These are phyloP conservation scores for Spergularia marina DNA, from an alignment of 148 eudicot species.

Conservation along the genomic window DNA sequence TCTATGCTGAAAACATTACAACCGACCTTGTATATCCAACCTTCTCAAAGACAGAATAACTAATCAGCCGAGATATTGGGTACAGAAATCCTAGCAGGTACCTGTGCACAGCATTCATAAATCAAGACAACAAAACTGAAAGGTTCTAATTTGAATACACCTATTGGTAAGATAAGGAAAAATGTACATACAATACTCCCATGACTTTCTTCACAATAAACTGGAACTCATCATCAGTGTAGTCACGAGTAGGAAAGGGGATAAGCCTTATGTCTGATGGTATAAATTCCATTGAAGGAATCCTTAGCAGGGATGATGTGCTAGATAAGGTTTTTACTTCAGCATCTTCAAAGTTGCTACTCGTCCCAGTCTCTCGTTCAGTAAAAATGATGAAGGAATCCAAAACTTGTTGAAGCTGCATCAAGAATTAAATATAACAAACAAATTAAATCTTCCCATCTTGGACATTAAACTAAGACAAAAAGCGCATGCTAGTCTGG, in stretches of 20 bases:
- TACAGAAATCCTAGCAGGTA: conserved; percentile 95
- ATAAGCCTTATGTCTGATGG: conserved; percentile 86
- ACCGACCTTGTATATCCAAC: conserved; percentile 35
- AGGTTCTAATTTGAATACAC: neutral
- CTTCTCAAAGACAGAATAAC: conserved; percentile 93
- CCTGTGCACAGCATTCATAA: conserved; percentile 41
- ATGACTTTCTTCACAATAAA: conserved; percentile 85
- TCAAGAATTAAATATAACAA: conserved; percentile 19
- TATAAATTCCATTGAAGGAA: conserved; percentile 60
- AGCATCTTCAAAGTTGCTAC: conserved; percentile 30
- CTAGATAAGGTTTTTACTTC: conserved; percentile 26
- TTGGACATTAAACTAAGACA: no score
- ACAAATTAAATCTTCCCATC: neutral
- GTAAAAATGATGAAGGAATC: conserved; percentile 86
- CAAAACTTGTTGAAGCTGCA: conserved; percentile 93
- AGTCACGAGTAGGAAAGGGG: conserved; percentile 94
- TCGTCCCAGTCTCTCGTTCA: conserved; percentile 47
- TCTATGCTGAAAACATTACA: neutral
- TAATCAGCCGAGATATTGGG: conserved; percentile 91
- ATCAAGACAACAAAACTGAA: conserved; percentile 17
- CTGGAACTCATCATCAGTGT: conserved; percentile 98
- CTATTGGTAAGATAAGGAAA: neutral
- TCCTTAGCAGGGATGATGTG: conserved; percentile 26
- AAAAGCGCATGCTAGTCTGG: no score
- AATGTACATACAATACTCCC: conserved; percentile 89